Conservation (phyloP, 2,329 filamentous ascomycete genomes). For the Botryotinia calthae region DNA sequence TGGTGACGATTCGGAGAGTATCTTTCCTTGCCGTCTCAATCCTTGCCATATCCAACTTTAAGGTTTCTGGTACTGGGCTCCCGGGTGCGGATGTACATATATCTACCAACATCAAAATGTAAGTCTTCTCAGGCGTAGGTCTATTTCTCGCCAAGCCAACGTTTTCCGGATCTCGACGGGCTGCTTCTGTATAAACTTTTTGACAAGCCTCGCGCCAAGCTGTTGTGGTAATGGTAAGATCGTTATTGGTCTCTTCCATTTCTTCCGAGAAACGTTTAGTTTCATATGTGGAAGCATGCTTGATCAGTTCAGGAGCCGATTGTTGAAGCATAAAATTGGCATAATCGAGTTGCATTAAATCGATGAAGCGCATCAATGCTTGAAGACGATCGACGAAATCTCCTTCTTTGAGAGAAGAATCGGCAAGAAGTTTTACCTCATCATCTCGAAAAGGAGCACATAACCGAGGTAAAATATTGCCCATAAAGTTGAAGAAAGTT, state of each 20-base stretch:
- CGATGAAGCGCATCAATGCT: constrained; percentile 71
- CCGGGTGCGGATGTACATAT: constrained; percentile 65
- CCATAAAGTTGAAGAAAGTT: constrained; percentile 76
- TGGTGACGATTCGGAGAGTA: constrained; percentile 65
- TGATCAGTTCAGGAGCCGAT: constrained; percentile 67
- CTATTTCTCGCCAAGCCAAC: constrained; percentile 60
- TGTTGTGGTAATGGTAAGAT: constrained; percentile 56
- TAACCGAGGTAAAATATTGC: constrained; percentile 70
- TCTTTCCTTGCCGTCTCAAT: constrained; percentile 56
- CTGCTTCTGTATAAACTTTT: constrained; percentile 64
- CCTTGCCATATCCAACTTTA: constrained; percentile 65
- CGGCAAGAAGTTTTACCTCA: constrained; percentile 66
- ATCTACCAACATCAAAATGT: constrained; percentile 72
- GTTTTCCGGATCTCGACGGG: constrained; percentile 66
- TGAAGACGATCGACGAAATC: constrained; percentile 74
- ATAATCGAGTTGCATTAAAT: constrained; percentile 76
- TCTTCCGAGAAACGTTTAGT: constrained; percentile 68
- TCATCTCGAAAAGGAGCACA: constrained; percentile 79
- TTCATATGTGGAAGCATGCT: constrained; percentile 71
- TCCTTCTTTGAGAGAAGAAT: constrained; percentile 57
- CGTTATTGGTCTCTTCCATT: constrained; percentile 54
- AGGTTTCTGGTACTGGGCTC: constrained; percentile 67
- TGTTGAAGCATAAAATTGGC: constrained; percentile 76
- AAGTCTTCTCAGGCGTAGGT: constrained; percentile 67
- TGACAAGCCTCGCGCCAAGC: constrained; percentile 65